Base-by-base conservation (phyloP, 2,329 filamentous ascomycete genomes). In the Scopulariopsis brevicaulis region DNA sequence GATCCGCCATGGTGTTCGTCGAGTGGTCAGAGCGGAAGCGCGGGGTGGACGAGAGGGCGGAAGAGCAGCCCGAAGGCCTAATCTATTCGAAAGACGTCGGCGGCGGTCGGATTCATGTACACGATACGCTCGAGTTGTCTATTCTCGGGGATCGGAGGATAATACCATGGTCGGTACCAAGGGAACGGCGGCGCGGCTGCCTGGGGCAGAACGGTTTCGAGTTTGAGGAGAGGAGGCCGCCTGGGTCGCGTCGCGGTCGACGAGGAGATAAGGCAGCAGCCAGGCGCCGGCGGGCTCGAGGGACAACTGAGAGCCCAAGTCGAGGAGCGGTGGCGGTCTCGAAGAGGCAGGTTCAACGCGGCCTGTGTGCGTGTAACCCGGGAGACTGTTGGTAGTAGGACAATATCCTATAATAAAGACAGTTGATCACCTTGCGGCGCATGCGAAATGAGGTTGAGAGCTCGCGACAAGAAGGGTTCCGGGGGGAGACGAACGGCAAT, bases 81-180 rank as follows among this genome's bases (percentile, higher is more conserved):
- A 64, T 65, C 63, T 62, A 67, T 67, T 68, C 66, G 68, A 61
- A 69, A 66, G 61, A 67, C 65, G 68, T 68, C 64, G 65, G 65
- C 65, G 59, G 65, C 65, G 61, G 64, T 66, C 58, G 63, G 64
- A 62, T 65, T 73, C 73, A 75, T 75, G 72, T 74, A 75, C 67
- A 67, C 68, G 65, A 67, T 59, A 60, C 57, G 50, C 48, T 55
- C 32, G 35, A 37, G 34, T 46, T 18, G 28, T 56, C 55, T 56
- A 56, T 34, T 22, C 15, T 46, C 55, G 40, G 25, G 18, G 35
- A 40, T 34, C 10, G 55, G 43, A 18, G 22, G 43, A 18, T 34
- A 8, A 18, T 20, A 37, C 15, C 24, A 12, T 35, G 15, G 25
- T 50, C 55, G 40, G 28, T 12, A 50, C 34, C 20, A 34, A 24